Conservation (phyloP, 2,329 filamentous ascomycete species). For the Sclerotinia nivalis region DNA sequence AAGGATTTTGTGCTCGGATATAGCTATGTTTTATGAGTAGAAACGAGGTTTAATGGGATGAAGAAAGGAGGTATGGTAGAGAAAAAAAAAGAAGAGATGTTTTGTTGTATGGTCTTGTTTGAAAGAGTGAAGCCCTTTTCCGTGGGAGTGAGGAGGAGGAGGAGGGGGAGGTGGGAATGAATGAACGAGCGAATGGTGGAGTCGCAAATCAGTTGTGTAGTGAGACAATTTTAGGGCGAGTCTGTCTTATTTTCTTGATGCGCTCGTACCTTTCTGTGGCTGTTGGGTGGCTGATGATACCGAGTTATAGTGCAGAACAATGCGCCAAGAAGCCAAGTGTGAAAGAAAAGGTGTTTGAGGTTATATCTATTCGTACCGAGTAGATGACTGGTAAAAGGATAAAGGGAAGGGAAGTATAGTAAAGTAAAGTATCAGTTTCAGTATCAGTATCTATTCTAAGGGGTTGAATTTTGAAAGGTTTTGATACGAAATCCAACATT, state of each 20-base stretch:
- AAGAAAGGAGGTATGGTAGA: background rate
- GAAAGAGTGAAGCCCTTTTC: background rate
- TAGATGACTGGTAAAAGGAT: no score
- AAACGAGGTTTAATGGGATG: background rate
- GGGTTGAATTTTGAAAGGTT: no score
- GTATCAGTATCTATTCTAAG: no score
- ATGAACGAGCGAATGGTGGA: background rate
- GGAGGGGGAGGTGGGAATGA: background rate
- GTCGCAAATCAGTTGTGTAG: background rate
- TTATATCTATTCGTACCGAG: background rate
- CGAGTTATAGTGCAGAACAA: background rate
- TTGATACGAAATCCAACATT: no score
- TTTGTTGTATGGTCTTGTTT: background rate
- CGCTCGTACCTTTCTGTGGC: conserved; percentile 5
- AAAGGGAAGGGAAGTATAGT: no score
- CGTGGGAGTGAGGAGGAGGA: background rate
- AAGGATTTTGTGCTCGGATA: conserved; percentile 1
- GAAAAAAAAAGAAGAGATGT: background rate
- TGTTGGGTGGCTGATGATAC: conserved; percentile 5
- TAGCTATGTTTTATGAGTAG: background rate
- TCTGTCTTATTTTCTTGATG: background rate
- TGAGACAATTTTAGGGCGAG: conserved; percentile 15
- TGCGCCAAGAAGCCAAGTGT: background rate
- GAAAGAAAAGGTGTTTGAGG: background rate
- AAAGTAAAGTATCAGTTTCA: no score